phyloP scores from a whole-genome alignment of 805 yeast genomes.

The Lachancea fermentati region DNA sequence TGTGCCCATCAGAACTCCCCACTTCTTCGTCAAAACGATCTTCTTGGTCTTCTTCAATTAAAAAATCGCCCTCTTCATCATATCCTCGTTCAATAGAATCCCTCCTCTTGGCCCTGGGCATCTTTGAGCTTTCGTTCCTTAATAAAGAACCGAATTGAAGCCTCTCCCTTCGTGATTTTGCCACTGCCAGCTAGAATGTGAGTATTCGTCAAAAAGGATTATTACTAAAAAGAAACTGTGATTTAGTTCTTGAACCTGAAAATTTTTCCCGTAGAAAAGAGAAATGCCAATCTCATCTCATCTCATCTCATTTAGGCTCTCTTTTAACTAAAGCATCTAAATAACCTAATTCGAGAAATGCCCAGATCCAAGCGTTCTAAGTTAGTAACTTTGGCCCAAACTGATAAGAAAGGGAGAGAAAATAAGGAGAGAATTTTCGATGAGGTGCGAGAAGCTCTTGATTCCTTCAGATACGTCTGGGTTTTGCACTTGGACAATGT shows the following conservation, averaged over 20 bases:
- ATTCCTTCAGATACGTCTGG: conserved; percentile 74
- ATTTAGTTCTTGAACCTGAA: neutral
- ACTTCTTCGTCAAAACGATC: conserved; percentile 8
- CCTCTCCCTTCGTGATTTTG: conserved; percentile 13
- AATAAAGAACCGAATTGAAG: neutral
- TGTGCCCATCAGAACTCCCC: conserved; percentile 21
- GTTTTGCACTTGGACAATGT: conserved; percentile 83
- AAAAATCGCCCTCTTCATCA: conserved; percentile 15
- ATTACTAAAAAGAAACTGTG: neutral
- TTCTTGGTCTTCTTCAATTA: conserved; percentile 12
- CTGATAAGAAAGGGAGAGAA: conserved; percentile 92
- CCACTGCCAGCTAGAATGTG: conserved; percentile 10
- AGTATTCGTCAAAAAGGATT: conserved; percentile 2
- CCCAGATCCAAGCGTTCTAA: conserved; percentile 97
- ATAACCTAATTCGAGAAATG: conserved; percentile 51
- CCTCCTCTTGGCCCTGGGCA: conserved; percentile 9
- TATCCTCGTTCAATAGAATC: conserved; percentile 20
- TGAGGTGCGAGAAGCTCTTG: conserved; percentile 79
- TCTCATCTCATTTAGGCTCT: conserved; percentile 6
- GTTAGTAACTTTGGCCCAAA: conserved; percentile 90
- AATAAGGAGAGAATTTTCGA: conserved; percentile 89
- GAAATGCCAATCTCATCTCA: conserved; percentile 12
- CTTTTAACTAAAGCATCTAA: neutral
- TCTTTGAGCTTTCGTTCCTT: conserved; percentile 3
- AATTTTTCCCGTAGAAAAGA: neutral